Conservation (phyloP, 805 yeast species). For the Yarrowia deformans region DNA sequence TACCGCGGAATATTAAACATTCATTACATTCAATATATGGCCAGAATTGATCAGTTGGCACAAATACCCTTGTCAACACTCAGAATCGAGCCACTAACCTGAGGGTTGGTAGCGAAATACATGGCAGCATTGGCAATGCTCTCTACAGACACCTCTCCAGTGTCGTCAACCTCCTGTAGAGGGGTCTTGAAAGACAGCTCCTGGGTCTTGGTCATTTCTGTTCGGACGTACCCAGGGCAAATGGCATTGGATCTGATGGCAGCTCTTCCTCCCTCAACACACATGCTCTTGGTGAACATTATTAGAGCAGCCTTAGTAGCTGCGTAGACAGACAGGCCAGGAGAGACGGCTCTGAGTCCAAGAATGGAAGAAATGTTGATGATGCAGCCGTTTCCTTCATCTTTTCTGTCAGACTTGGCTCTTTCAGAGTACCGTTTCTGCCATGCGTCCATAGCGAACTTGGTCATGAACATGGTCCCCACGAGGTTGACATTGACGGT, state of each 20-base stretch:
- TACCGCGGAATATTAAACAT: background rate
- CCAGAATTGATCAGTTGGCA: background rate
- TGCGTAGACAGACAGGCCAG: conserved; percentile 71
- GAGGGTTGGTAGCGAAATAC: conserved; percentile 41
- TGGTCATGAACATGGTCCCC: conserved; percentile 67
- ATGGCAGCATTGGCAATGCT: conserved; percentile 44
- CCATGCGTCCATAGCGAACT: conserved; percentile 61
- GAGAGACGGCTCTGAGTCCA: conserved; percentile 53
- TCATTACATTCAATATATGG: background rate
- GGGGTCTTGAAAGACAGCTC: conserved; percentile 36
- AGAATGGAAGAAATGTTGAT: conserved; percentile 74
- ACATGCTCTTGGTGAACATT: conserved; percentile 65
- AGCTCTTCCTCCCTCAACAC: conserved; percentile 62
- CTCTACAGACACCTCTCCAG: conserved; percentile 39
- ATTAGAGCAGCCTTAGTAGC: conserved; percentile 75
- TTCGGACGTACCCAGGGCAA: conserved; percentile 71
- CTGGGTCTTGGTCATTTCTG: conserved; percentile 59
- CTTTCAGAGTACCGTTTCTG: conserved; percentile 49
- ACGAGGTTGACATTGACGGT: conserved; percentile 64
- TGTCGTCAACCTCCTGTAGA: conserved; percentile 37
- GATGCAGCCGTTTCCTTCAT: conserved; percentile 51
- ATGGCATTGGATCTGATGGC: conserved; percentile 69
- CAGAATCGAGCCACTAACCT: conserved; percentile 42
- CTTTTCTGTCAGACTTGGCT: background rate
- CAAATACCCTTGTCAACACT: conserved; percentile 43